Conservation (phyloP, 2,329 filamentous ascomycete species). For the Trichoderma sp. region DNA sequence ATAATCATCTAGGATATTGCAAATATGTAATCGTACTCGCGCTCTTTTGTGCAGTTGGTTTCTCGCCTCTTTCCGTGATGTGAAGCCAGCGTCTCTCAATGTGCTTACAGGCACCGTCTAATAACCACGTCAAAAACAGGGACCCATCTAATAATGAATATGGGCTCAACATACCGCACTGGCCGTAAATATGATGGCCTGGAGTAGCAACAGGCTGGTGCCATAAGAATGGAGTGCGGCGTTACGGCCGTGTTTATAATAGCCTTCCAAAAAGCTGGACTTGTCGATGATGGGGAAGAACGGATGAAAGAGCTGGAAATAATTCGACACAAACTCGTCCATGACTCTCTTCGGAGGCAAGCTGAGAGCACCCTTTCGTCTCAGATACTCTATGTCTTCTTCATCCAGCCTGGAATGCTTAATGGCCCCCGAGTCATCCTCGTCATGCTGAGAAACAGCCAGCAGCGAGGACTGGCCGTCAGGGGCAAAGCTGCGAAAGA, state of each 20-base stretch:
- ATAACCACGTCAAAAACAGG: not conserved
- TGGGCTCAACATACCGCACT: slow-evolving; percentile 12
- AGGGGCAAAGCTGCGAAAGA: slow-evolving; percentile 28
- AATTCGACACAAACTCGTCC: slow-evolving; percentile 30
- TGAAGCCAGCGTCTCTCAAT: slow-evolving; percentile 20
- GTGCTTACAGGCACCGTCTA: slow-evolving; percentile 19
- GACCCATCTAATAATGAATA: not conserved
- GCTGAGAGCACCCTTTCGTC: slow-evolving; percentile 30
- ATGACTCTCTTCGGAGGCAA: slow-evolving; percentile 29
- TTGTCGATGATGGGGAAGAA: slow-evolving; percentile 33
- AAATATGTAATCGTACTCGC: slow-evolving; percentile 16
- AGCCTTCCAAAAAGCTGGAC: slow-evolving; percentile 27
- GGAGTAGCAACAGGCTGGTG: slow-evolving; percentile 18
- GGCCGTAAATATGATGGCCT: slow-evolving; percentile 22
- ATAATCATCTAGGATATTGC: not conserved
- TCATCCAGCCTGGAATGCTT: slow-evolving; percentile 10
- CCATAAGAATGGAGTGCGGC: not conserved
- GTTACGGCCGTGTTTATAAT: slow-evolving; percentile 19
- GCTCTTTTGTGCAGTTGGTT: slow-evolving; percentile 27
- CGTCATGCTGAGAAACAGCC: not conserved
- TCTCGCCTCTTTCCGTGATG: slow-evolving; percentile 29
- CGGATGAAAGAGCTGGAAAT: slow-evolving; percentile 32
- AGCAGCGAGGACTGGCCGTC: slow-evolving; percentile 14
- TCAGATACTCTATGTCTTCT: slow-evolving; percentile 31
- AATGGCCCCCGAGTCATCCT: not conserved